Evolutionary conservation across 1,284 basidiomycete species (phyloP).

Genomic region (Peniophora sp.): DNA sequence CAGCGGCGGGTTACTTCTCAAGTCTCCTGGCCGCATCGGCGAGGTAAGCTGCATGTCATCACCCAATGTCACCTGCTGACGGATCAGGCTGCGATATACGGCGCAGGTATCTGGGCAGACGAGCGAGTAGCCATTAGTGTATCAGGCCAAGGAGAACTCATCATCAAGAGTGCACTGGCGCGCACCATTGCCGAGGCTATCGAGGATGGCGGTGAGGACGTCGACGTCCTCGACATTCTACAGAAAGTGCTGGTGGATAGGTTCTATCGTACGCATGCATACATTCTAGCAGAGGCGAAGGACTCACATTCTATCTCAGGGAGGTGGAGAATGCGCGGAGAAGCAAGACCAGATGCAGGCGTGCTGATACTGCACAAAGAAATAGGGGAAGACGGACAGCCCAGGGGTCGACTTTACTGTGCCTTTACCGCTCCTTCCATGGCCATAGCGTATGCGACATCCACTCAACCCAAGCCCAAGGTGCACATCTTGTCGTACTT

Average conservation of each 20-base stretch:
- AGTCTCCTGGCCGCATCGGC: constrained; percentile 60
- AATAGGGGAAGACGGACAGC: constrained; percentile 8
- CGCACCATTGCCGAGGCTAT: constrained; percentile 23
- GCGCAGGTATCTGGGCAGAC: constrained; percentile 66
- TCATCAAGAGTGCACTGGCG: constrained; percentile 29
- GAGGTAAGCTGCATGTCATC: constrained; percentile 37
- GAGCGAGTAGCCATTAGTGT: constrained; percentile 53
- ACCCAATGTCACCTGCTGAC: neutral
- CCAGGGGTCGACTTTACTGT: constrained; percentile 62
- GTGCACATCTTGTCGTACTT: constrained; percentile 24
- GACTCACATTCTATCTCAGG: neutral
- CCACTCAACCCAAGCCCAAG: constrained; percentile 42
- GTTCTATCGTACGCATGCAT: constrained; percentile 13
- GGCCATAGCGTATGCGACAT: constrained; percentile 63
- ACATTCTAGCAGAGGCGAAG: too few species aligned
- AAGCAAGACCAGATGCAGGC: constrained; percentile 24
- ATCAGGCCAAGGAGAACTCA: constrained; percentile 48
- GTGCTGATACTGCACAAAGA: constrained; percentile 43
- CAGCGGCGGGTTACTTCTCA: constrained; percentile 70
- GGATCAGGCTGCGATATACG: constrained; percentile 49
- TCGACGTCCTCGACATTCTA: constrained; percentile 22
- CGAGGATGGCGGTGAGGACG: constrained; percentile 10
- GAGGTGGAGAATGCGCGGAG: constrained; percentile 16
- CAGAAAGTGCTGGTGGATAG: constrained; percentile 15
- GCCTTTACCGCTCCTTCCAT: constrained; percentile 77